Evolutionary conservation across 148 eudicot genomes (phyloP), one percentile per base, ranked within the genome.

Genomic region (Rhododendron henanense): DNA sequence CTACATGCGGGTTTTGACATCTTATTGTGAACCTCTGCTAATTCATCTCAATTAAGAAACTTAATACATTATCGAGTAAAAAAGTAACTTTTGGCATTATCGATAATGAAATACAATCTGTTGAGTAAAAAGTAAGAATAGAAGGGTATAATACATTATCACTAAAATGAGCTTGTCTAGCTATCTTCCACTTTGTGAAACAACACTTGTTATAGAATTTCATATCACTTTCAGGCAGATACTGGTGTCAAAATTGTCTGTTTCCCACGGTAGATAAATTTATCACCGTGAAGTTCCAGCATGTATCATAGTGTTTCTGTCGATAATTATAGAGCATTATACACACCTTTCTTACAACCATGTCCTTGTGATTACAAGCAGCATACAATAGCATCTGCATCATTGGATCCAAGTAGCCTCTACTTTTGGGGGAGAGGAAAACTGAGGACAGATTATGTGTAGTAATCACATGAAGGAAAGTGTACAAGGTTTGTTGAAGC

Each of bases 391-490:
- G 88, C 91, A 95, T 84, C 87, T 93, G 95, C 95, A 97, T 95
- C 85, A 94, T 92, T 44, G 89, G 81, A 85, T 93, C 91, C 87
- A 97, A 84, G 89, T 89, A 93, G 77, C 55, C 92, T 85, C 89
- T 89, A 87, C 95, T 92, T 89, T 90, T 91, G 35, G 93, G 90
- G 37, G 94, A 91, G 85, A 97, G 94, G 87, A 97, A 95, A 85
- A 95, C 92, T 10, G 94, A 93, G 76, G 98, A 96, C 83, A 97
- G 89, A 76, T 94, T 96, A 90, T 95, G 99, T 48, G 98, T 94
- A 51, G 95, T 90, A 83, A 95, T 92, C 89, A 93, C 98, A 84
- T 95, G 94, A 83, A 97, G 94, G 86, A 95, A 97, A 41, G 97
- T 94, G 90, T 89, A 94, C 28, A 97, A 90, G 53, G 92, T 93